A percentile compares a stretch with the other conserved stretches of the same genome.
Conservation (phyloP, 495 filamentous ascomycete genomes). For the Penicillium goetzii region DNA sequence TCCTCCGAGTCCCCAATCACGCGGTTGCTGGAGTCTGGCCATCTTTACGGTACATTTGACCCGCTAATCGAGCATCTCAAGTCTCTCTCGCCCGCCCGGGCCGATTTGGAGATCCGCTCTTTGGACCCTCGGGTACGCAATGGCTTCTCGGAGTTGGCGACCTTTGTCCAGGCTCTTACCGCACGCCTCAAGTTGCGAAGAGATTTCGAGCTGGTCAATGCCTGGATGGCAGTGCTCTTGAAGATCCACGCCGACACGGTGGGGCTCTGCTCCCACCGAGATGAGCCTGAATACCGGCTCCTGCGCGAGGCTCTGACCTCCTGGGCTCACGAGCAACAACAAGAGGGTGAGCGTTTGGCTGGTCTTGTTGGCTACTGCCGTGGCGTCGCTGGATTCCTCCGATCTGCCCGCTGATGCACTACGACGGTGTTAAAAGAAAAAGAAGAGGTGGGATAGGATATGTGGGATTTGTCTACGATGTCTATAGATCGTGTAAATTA, state of each 20-base stretch:
- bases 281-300: conserved; percentile 40
- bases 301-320: conserved; percentile 57
- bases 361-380: conserved; percentile 81
- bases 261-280: conserved; percentile 45
- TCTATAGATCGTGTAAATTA: conserved; percentile 6
- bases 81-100: conserved; percentile 73
- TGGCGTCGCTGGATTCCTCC: conserved; percentile 86
- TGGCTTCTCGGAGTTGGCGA: conserved; percentile 58
- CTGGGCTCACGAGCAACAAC: conserved; percentile 70
- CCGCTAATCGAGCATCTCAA: conserved; percentile 76
- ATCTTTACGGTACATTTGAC: conserved; percentile 50
- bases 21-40: conserved; percentile 50
- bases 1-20: conserved; percentile 57
- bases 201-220: conserved; percentile 92
- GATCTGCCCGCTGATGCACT: conserved; percentile 56
- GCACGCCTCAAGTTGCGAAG: conserved; percentile 61
- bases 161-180: conserved; percentile 78
- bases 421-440: too few relatives aligned
- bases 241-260: conserved; percentile 70
- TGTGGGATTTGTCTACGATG: neutral
- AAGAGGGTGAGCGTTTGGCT: conserved; percentile 70
- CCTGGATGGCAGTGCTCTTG: conserved; percentile 94
- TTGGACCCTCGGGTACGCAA: conserved; percentile 55
- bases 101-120: conserved; percentile 87
- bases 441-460: neutral